phyloP scores from a whole-genome alignment of 2,329 filamentous ascomycete species.

The Phyllosticta paracitricarpa region DNA sequence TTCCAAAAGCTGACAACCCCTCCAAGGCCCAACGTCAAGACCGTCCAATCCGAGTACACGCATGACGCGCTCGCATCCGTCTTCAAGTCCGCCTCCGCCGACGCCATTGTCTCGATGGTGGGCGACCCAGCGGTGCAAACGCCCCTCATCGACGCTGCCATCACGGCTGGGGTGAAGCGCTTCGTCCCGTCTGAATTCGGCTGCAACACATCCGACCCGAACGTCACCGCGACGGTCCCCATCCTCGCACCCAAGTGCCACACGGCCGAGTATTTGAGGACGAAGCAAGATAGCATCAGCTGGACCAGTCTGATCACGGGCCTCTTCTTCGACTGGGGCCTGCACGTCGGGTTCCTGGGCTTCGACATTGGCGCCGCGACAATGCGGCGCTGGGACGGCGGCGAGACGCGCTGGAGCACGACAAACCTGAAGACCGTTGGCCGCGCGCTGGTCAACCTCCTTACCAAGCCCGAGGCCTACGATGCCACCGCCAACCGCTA shows the following conservation, averaged over 20 bases:
- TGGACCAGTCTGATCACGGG: constrained; percentile 53
- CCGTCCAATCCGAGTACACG: constrained; percentile 41
- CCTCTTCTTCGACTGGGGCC: constrained; percentile 52
- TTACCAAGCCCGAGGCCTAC: constrained; percentile 34
- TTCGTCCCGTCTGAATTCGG: constrained; percentile 55
- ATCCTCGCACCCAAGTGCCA: constrained; percentile 42
- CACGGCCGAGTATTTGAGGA: constrained; percentile 44
- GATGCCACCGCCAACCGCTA: constrained; percentile 47
- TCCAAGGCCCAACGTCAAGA: constrained; percentile 21
- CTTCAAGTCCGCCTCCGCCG: constrained; percentile 41
- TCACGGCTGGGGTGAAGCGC: constrained; percentile 49
- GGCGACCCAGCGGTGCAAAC: constrained; percentile 36
- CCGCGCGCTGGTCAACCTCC: constrained; percentile 40
- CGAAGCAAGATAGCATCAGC: constrained; percentile 37
- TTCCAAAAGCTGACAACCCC: constrained; percentile 21
- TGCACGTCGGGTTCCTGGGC: constrained; percentile 41
- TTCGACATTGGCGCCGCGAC: constrained; percentile 41
- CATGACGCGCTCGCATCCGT: constrained; percentile 39
- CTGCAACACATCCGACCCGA: constrained; percentile 30
- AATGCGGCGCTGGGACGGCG: constrained; percentile 47
- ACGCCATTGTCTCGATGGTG: constrained; percentile 45
- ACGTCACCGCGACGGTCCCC: constrained; percentile 34
- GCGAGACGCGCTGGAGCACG: constrained; percentile 41
- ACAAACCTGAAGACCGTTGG: constrained; percentile 45
- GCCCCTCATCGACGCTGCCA: constrained; percentile 47